Percentiles rank a stretch among this genome's conserved stretches.
Evolutionary conservation across 2,329 filamentous ascomycete species (phyloP).

Genomic region (Dothideomycetidae sp.): DNA sequence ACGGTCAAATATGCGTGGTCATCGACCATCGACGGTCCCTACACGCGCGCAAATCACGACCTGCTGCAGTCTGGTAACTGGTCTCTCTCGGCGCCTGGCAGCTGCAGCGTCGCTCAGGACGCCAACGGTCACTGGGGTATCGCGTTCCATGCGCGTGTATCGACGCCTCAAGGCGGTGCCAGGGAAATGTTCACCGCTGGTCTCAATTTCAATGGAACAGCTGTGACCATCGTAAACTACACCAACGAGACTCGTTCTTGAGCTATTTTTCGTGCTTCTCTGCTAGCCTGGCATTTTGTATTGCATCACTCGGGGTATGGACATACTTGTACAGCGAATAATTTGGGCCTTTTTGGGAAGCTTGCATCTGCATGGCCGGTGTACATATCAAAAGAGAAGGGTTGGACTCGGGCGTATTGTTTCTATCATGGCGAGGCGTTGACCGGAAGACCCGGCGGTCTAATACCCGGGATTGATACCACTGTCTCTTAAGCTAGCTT

Average conservation of each 20-base stretch:
- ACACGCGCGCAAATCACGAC: constrained; percentile 15
- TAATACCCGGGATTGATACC: no score
- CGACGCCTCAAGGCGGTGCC: constrained; percentile 15
- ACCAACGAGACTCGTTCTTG: constrained; percentile 2
- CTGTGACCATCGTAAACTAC: not conserved
- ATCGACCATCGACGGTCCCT: constrained; percentile 19
- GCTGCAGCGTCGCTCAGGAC: constrained; percentile 16
- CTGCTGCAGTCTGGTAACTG: constrained; percentile 20
- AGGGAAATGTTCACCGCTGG: constrained; percentile 22
- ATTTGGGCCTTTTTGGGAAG: no score
- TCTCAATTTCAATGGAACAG: constrained; percentile 16
- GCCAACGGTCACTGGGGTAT: constrained; percentile 16
- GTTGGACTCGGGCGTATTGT: no score
- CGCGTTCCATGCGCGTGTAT: constrained; percentile 22
- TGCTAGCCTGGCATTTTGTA: no score
- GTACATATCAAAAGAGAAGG: no score
- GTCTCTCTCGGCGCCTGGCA: constrained; percentile 21
- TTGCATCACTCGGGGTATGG: no score
- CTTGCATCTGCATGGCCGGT: no score
- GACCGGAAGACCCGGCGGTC: no score
- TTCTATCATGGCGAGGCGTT: no score
- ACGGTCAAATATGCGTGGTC: constrained; percentile 22
- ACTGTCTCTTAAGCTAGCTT: no score
- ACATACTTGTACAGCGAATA: no score
- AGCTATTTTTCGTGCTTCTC: no score